These are phyloP conservation scores for Pseudocercospora crystallina DNA, from an alignment of 2,329 filamentous ascomycete species.

Conservation along the genomic window DNA sequence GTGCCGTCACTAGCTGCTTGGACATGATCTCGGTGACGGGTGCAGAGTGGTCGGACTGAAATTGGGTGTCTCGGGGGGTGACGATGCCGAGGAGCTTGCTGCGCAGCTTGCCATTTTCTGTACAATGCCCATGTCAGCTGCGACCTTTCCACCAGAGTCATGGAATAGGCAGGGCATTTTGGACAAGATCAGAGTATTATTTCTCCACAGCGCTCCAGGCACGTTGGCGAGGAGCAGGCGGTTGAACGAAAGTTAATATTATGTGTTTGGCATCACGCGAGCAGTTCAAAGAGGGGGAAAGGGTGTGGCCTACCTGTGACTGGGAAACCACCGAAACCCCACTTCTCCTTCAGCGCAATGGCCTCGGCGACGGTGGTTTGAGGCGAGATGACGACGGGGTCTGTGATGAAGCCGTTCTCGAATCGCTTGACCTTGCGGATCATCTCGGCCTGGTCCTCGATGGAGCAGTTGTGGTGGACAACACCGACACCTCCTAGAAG, in stretches of 20 bases:
- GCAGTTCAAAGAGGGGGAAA: slow-evolving; percentile 18
- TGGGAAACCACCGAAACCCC: slow-evolving; percentile 97
- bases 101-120: slow-evolving; percentile 87
- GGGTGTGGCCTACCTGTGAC: slow-evolving; percentile 77
- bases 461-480: slow-evolving; percentile 99
- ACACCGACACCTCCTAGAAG: slow-evolving; percentile 86
- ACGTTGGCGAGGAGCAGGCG: slow-evolving; percentile 65
- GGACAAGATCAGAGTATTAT: slow-evolving; percentile 29
- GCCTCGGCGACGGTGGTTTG: slow-evolving; percentile 88
- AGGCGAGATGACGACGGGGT: slow-evolving; percentile 87
- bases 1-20: slow-evolving; percentile 86
- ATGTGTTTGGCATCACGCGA: slow-evolving; percentile 71
- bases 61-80: slow-evolving; percentile 97
- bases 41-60: slow-evolving; percentile 72
- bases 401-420: slow-evolving; percentile 98
- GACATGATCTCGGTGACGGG: slow-evolving; percentile 91
- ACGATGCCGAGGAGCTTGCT: slow-evolving; percentile 97
- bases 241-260: slow-evolving; percentile 99
- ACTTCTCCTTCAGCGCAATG: slow-evolving; percentile 90
- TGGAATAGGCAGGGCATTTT: background rate
- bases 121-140: slow-evolving; percentile 15
- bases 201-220: slow-evolving; percentile 37
- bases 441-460: slow-evolving; percentile 97
- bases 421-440: slow-evolving; percentile 98
- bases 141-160: background rate